phyloP scores from a whole-genome alignment of 73 alveolate species.

The Paramecium biaurelia region DNA sequence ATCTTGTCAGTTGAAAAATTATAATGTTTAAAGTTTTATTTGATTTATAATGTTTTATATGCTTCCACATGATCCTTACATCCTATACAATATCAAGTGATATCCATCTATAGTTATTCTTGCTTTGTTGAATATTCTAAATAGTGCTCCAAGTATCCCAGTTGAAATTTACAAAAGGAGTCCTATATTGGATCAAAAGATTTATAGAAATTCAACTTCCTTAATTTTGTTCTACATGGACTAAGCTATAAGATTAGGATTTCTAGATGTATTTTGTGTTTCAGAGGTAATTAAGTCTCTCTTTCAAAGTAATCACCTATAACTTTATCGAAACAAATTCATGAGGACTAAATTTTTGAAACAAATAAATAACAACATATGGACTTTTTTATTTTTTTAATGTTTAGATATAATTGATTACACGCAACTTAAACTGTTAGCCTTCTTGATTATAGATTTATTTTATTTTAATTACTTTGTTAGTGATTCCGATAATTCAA shows the following conservation, averaged over 20 bases:
- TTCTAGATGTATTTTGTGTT: slow-evolving; percentile 32
- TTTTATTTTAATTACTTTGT: not conserved
- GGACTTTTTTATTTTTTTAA: not conserved
- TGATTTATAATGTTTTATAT: slow-evolving; percentile 75
- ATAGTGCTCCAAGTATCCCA: slow-evolving; percentile 56
- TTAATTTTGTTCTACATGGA: not conserved
- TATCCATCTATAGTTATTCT: slow-evolving; percentile 80
- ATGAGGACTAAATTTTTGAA: not conserved
- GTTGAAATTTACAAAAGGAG: not conserved
- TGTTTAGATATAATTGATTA: no score
- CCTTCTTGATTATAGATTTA: not conserved
- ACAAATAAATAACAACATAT: not conserved
- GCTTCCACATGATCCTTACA: slow-evolving; percentile 87
- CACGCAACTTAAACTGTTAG: not conserved
- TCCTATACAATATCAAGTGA: slow-evolving; percentile 84
- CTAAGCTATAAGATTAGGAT: not conserved
- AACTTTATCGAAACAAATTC: not conserved
- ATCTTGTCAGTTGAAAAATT: slow-evolving; percentile 88
- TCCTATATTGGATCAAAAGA: not conserved
- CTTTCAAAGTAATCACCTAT: slow-evolving; percentile 23
- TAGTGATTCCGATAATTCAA: not conserved
- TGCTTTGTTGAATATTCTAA: slow-evolving; percentile 78
- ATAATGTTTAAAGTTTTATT: slow-evolving; percentile 78
- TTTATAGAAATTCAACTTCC: not conserved
- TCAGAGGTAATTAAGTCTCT: not conserved